Percentiles rank a stretch among this genome's conserved stretches.
Evolutionary conservation across 768 basidiomycete species (phyloP).

Genomic region (Pulveroboletus sp.): DNA sequence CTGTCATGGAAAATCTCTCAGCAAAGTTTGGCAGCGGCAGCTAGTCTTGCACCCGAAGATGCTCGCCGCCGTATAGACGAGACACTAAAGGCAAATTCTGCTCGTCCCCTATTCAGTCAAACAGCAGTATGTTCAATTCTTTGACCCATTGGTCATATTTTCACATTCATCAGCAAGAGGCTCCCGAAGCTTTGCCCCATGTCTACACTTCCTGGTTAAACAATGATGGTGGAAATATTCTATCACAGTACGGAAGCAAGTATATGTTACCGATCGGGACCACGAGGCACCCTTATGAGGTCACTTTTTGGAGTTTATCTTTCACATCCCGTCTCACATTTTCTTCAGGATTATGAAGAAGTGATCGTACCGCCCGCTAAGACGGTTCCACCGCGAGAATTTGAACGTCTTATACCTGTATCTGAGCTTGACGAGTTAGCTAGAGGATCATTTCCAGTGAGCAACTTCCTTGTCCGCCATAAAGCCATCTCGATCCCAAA

Average conservation of each 20-base stretch:
- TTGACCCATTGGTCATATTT: background rate
- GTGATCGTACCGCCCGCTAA: constrained; percentile 84
- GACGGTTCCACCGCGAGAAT: constrained; percentile 65
- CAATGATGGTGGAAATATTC: constrained; percentile 51
- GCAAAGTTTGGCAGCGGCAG: constrained; percentile 8
- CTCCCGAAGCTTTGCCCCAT: constrained; percentile 73
- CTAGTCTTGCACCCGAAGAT: constrained; percentile 40
- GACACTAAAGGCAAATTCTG: constrained; percentile 55
- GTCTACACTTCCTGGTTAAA: constrained; percentile 75
- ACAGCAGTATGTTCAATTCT: constrained; percentile 42
- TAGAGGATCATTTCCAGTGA: constrained; percentile 80
- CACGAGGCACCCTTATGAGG: constrained; percentile 61
- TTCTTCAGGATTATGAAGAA: constrained; percentile 79
- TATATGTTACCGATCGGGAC: constrained; percentile 87
- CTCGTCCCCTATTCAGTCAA: constrained; percentile 62
- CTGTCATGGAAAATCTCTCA: background rate
- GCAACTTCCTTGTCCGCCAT: constrained; percentile 14
- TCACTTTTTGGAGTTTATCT: constrained; percentile 29
- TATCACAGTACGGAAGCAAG: constrained; percentile 73
- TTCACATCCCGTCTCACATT: constrained; percentile 4
- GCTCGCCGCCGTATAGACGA: constrained; percentile 64
- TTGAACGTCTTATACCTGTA: constrained; percentile 72
- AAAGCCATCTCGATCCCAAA: background rate
- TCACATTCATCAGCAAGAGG: constrained; percentile 41
- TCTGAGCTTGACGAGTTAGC: constrained; percentile 74